A percentile compares a stretch with the other conserved stretches of the same genome.
These are phyloP conservation scores for Grigorovia transvaalensis DNA, from an alignment of 805 yeast species.

Conservation along the genomic window DNA sequence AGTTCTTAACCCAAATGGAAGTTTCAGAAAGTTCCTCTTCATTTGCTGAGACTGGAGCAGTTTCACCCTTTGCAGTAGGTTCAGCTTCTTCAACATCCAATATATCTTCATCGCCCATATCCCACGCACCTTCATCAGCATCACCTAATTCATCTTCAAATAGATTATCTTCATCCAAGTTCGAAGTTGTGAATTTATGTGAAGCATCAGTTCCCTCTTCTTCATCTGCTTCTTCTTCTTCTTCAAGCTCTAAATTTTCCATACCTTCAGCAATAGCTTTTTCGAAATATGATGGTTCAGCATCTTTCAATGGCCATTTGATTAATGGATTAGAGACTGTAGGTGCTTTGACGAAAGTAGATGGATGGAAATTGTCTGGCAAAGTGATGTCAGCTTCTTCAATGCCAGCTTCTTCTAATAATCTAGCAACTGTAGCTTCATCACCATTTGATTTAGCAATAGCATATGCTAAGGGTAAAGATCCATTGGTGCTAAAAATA, in stretches of 20 bases:
- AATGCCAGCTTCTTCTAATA: constrained; percentile 60
- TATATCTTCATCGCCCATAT: constrained; percentile 59
- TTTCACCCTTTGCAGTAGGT: constrained; percentile 33
- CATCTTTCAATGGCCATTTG: constrained; percentile 77
- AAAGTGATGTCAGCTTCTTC: constrained; percentile 52
- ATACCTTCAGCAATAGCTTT: constrained; percentile 70
- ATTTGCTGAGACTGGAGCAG: constrained; percentile 21
- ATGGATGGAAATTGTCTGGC: constrained; percentile 36
- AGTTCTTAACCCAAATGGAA: constrained; percentile 76
- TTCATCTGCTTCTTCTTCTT: constrained; percentile 19
- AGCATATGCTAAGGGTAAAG: constrained; percentile 84
- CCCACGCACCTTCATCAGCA: constrained; percentile 74
- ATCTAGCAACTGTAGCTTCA: constrained; percentile 60
- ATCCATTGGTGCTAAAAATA: constrained; percentile 66
- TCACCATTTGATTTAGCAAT: constrained; percentile 83
- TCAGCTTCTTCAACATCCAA: constrained; percentile 54
- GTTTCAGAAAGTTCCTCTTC: constrained; percentile 44
- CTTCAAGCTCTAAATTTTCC: constrained; percentile 49
- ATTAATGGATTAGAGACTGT: constrained; percentile 31
- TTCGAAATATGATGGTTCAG: constrained; percentile 73
- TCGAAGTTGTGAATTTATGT: constrained; percentile 12
- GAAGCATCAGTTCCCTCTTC: constrained; percentile 4
- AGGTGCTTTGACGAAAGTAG: constrained; percentile 36
- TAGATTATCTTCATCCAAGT: constrained; percentile 17
- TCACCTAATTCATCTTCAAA: constrained; percentile 36